Evolutionary conservation across 441 rosid species (phyloP).

Genomic region (Euphorbia corollata): DNA sequence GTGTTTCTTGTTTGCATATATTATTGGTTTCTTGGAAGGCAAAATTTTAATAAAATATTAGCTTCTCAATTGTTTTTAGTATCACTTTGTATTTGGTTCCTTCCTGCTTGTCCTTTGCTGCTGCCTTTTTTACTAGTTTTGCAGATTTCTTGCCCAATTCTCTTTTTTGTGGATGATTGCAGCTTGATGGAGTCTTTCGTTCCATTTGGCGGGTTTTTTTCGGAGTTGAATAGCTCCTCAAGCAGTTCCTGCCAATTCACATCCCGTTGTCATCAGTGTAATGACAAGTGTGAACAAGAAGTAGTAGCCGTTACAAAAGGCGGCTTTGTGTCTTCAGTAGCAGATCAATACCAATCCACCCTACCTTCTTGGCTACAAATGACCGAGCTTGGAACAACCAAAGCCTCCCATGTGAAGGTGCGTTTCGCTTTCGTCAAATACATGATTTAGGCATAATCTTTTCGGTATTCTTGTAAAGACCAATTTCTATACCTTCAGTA

Average conservation of each 20-base stretch:
- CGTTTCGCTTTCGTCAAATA: constrained; percentile 5
- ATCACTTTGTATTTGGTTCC: neutral
- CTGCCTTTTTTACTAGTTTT: neutral
- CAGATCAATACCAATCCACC: constrained; percentile 49
- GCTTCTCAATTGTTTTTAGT: neutral
- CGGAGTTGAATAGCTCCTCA: constrained; percentile 43
- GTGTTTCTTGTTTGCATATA: neutral
- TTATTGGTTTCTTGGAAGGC: neutral
- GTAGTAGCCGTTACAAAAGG: constrained; percentile 29
- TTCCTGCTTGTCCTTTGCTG: neutral
- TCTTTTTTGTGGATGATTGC: constrained; percentile 9
- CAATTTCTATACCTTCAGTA: constrained; percentile 43
- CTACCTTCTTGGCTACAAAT: constrained; percentile 70
- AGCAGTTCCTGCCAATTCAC: constrained; percentile 27
- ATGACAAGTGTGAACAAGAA: constrained; percentile 43
- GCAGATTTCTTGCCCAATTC: neutral
- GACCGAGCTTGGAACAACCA: constrained; percentile 38
- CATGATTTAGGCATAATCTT: neutral
- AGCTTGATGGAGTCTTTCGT: constrained; percentile 88
- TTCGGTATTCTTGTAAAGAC: constrained; percentile 25
- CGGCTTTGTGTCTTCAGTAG: constrained; percentile 37
- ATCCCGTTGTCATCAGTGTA: constrained; percentile 31
- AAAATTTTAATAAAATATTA: neutral
- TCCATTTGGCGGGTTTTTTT: constrained; percentile 80
- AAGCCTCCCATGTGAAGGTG: constrained; percentile 37